A percentile compares a stretch with the other conserved stretches of the same genome.
These are phyloP conservation scores for Fraxinus latifolia DNA, from an alignment of 305 asterid species.

Conservation along the genomic window DNA sequence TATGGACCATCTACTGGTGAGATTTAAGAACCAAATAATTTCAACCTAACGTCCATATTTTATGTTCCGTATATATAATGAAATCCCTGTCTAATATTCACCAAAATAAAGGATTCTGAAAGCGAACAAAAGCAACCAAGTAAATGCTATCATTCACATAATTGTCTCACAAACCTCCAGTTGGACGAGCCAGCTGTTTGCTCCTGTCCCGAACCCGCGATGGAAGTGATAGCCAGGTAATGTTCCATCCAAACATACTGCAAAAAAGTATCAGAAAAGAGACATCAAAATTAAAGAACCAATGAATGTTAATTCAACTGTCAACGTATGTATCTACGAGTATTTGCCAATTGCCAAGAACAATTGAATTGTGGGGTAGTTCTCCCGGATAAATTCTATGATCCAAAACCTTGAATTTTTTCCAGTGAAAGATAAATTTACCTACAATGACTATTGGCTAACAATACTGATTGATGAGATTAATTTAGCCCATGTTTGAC, in stretches of 20 bases:
- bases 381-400: background rate
- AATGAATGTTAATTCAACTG: background rate
- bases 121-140: background rate
- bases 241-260: constrained; percentile 60
- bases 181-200: constrained; percentile 45
- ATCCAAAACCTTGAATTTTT: background rate
- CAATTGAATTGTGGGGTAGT: background rate
- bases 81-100: background rate
- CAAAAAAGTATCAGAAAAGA: constrained; percentile 4
- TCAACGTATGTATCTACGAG: background rate
- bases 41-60: background rate
- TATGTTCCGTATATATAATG: background rate
- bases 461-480: constrained; percentile 5
- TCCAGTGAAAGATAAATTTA: background rate
- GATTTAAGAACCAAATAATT: background rate
- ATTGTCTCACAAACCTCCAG: constrained; percentile 39
- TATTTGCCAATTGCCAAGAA: background rate
- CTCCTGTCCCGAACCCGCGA: constrained; percentile 45
- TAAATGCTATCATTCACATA: background rate
- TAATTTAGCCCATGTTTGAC: background rate
- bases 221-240: constrained; percentile 51
- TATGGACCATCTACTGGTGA: background rate
- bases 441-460: background rate
- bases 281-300: background rate
- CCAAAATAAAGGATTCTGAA: background rate